Base-by-base conservation (phyloP, 371 early-diverging fungal species). In the Umbelopsis sp. region DNA sequence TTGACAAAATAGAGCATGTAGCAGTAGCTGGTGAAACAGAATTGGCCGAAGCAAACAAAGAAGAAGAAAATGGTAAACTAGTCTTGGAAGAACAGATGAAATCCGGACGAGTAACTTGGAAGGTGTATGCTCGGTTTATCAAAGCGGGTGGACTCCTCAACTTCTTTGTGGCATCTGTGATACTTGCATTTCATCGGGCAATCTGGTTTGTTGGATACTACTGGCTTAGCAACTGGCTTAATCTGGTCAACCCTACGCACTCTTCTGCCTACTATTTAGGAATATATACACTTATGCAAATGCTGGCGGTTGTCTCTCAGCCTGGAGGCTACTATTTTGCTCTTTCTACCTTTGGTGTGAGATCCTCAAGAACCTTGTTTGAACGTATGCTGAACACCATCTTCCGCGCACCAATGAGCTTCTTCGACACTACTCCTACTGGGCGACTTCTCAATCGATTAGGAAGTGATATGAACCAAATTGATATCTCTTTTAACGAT, bases 401-500 rank as follows among this genome's bases (percentile, higher is more conserved):
- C 8, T 65, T 81, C 18, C 73, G 72, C 3, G 71, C 75, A 0
- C 76, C 79, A 3, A 70, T 79, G 64, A 67, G 71, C 7, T 81
- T 81, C 71, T 81, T 81, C 69, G 81, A 79, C 35, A 72, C 74
- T 24, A 79, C 79, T 12, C 81, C 81, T 14, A 67, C 91, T 3
- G 95, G 93, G 4, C 80, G 94, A 41, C 89, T 95, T 53, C 74
- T 93, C 63, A 92, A 94, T 70, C 86, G 96, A 4, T 92, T 94
- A 75, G 92, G 95, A 73, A 92, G 93, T 62, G 96, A 98, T 78
- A 64, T 64, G 64, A 64, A 64, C 44, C 24, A 64, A 64, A 38
- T 64, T 24, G 64, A 64, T 64, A 35, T 35, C 12, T 18, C 38
- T n/a, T 35, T 64, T 9, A 64, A 24, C 12, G 64, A 64, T 22